Base-by-base conservation (phyloP, 768 basidiomycete genomes). In the Cubamyces sp. region DNA sequence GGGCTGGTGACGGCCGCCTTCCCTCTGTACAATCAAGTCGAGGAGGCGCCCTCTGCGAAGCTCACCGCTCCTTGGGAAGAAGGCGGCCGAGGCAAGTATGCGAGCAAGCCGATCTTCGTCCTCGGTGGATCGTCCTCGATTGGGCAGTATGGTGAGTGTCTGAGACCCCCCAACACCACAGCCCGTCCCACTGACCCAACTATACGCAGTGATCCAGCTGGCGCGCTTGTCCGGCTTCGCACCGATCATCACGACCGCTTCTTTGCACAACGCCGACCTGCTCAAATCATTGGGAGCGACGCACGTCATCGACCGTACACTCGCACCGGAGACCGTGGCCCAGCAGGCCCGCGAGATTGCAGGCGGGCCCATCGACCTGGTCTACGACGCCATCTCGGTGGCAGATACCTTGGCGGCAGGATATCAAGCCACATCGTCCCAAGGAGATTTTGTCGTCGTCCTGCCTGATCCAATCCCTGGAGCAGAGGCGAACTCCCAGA, bases 1-100 rank as follows among this genome's bases (percentile, higher is more conserved):
- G 74, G 62, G 0, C 56, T 79, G 14, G 66, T 71, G 2, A 74
- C 77, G 0, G 79, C 78, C 0, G 74, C 70, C 3, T 37, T 75
- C 1, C 77, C 74, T 0, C 67, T 81, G 11, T 81, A 76, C 71
- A 64, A 56, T 41, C 41, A 43, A 65, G 68, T 1, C 66, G 50
- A 25, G 21, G 23, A 19, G 19, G 21, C 39, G 11, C 5, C 12
- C 3, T 50, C 54, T 23, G 50, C 61, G 18, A 43, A 64, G 1
- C 67, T 76, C 21, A 62, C 61, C 11, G 56, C 70, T 11, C 74
- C 74, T 0, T 70, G 73, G 60, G 64, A 69, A 2, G 47, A 68
- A 43, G 61, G 68, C 7, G 72, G 72, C 1, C 54, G 52, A 15
- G 71, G 70, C 8, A 71, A 73, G 50, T 75, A 76, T 54, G 62